These are phyloP conservation scores for Logfia minima DNA, from an alignment of 129 eudicot genomes.

Conservation along the genomic window DNA sequence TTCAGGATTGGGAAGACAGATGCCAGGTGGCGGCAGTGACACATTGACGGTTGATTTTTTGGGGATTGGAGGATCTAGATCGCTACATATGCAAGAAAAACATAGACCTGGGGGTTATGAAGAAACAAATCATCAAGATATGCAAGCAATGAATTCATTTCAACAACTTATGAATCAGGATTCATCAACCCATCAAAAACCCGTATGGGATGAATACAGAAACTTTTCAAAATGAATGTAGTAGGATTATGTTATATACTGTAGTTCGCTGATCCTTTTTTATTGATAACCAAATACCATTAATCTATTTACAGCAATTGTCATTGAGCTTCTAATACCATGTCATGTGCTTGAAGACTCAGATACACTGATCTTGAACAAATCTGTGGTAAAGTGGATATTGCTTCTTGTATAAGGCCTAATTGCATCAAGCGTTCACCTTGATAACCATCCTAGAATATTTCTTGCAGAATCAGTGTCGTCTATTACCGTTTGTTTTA, in stretches of 20 bases:
- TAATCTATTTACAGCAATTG: too few relatives aligned
- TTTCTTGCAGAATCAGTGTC: too few relatives aligned
- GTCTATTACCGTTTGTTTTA: too few relatives aligned
- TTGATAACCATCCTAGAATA: too few relatives aligned
- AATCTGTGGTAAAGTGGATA: too few relatives aligned
- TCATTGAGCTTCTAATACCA: too few relatives aligned
- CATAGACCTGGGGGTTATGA: slow-evolving; percentile 26
- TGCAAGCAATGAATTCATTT: slow-evolving; percentile 49
- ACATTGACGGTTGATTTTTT: slow-evolving; percentile 59
- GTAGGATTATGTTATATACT: background rate
- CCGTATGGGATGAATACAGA: background rate
- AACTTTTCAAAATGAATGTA: background rate
- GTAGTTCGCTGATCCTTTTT: background rate
- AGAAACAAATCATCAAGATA: slow-evolving; percentile 41
- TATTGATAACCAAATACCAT: background rate
- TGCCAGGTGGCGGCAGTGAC: slow-evolving; percentile 22
- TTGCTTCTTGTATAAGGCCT: too few relatives aligned
- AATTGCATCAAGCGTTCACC: too few relatives aligned
- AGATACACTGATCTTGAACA: too few relatives aligned
- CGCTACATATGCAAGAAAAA: slow-evolving; percentile 37
- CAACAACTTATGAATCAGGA: slow-evolving; percentile 30
- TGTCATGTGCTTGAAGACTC: too few relatives aligned
- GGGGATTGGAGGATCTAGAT: slow-evolving; percentile 55
- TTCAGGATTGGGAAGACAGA: slow-evolving; percentile 30
- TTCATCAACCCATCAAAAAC: slow-evolving; percentile 9